Conservation (phyloP, 352 stramenopile species). For the Globisporangium spiculum region DNA sequence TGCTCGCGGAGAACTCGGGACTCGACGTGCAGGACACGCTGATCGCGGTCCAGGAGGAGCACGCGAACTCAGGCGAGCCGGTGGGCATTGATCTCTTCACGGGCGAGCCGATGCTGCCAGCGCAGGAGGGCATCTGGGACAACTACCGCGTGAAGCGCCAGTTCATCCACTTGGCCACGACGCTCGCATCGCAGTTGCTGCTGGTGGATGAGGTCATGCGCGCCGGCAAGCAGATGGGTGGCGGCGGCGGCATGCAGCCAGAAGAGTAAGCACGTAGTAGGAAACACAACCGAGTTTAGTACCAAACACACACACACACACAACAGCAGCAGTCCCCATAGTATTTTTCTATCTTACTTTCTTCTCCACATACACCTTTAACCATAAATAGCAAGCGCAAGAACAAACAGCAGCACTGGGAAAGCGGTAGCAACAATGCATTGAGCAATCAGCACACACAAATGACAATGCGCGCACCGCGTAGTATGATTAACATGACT, state of each 20-base stretch:
- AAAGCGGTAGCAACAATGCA: background rate
- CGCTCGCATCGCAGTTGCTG: slow-evolving; percentile 97
- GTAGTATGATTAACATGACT: background rate
- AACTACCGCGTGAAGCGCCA: slow-evolving; percentile 99
- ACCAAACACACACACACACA: background rate
- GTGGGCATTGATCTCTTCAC: slow-evolving; percentile 96
- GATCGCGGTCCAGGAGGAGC: slow-evolving; percentile 96
- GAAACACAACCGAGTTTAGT: background rate
- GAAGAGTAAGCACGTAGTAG: slow-evolving; percentile 51
- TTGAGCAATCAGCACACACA: background rate
- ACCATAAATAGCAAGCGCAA: slow-evolving; percentile 13
- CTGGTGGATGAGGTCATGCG: slow-evolving; percentile 99
- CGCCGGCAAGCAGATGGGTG: slow-evolving; percentile 97
- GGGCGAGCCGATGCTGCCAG: slow-evolving; percentile 96
- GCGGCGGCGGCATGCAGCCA: slow-evolving; percentile 45
- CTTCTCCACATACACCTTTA: slow-evolving; percentile 2
- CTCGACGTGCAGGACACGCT: slow-evolving; percentile 94
- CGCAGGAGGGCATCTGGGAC: slow-evolving; percentile 97
- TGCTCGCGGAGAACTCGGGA: slow-evolving; percentile 90
- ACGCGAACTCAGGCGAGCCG: slow-evolving; percentile 83
- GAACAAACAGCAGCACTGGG: background rate
- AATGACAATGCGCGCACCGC: background rate
- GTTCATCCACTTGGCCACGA: slow-evolving; percentile 97
- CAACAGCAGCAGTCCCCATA: slow-evolving; percentile 1
- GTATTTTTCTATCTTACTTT: slow-evolving; percentile 7